phyloP scores from a whole-genome alignment of 2,329 filamentous ascomycete genomes.

The Diaporthe sp. region DNA sequence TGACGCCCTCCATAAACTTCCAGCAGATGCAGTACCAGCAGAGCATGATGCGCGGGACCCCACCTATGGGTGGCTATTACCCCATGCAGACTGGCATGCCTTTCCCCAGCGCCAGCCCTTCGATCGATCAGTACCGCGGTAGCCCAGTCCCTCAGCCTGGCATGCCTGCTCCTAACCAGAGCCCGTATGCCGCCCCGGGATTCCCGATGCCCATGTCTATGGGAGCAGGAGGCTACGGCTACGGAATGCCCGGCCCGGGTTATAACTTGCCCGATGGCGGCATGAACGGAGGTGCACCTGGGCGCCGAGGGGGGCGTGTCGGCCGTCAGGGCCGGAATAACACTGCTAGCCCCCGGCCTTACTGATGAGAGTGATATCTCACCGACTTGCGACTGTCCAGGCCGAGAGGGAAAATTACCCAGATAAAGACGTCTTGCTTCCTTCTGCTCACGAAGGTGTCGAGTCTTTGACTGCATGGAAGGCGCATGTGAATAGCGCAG shows the following conservation, averaged over 20 bases:
- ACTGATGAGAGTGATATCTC: constrained; percentile 7
- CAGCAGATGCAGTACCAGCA: constrained; percentile 73
- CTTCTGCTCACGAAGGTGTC: background rate
- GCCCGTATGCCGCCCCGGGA: constrained; percentile 63
- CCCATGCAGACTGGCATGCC: constrained; percentile 69
- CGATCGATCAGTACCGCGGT: constrained; percentile 69
- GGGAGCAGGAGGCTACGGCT: constrained; percentile 59
- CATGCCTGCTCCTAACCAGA: constrained; percentile 59
- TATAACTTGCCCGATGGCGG: constrained; percentile 39
- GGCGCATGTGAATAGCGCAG: constrained; percentile 16
- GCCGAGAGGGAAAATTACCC: background rate
- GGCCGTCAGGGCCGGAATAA: constrained; percentile 40
- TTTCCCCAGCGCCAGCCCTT: constrained; percentile 63
- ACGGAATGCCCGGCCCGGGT: constrained; percentile 47
- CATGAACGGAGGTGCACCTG: constrained; percentile 37
- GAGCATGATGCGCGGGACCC: constrained; percentile 66
- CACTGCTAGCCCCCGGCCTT: constrained; percentile 39
- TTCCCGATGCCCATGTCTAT: constrained; percentile 58
- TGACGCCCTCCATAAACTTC: constrained; percentile 63
- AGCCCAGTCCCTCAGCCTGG: constrained; percentile 56
- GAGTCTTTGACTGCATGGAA: constrained; percentile 2
- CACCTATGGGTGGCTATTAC: constrained; percentile 70
- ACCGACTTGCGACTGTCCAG: background rate
- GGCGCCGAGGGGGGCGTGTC: constrained; percentile 39
- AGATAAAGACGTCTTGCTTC: background rate